Conservation (phyloP, 108 stramenopile species). For the Nitzschia inconspicua region DNA sequence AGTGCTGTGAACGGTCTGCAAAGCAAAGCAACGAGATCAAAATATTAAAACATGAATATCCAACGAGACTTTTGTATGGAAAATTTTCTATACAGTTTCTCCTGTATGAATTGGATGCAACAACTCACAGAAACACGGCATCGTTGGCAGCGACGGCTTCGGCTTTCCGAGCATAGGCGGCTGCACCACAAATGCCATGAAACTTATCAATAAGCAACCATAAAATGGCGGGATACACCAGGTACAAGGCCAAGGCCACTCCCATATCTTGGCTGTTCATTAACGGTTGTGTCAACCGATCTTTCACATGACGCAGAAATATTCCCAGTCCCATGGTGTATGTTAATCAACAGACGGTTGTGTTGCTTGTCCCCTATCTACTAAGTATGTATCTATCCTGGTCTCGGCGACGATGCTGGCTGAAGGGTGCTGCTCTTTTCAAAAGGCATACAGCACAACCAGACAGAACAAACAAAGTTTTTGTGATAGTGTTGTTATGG, state of each 20-base stretch:
- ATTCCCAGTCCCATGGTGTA: no score
- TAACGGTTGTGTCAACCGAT: no score
- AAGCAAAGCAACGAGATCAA: background rate
- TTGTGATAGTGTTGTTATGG: no score
- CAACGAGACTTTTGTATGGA: background rate
- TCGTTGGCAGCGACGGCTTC: constrained; percentile 20
- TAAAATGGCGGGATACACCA: constrained; percentile 31
- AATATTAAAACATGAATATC: background rate
- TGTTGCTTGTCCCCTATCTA: no score
- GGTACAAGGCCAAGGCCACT: constrained; percentile 25
- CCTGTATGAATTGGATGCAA: background rate
- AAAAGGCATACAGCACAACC: no score
- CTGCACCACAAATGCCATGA: constrained; percentile 29
- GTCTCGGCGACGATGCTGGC: no score
- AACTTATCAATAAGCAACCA: constrained; percentile 30
- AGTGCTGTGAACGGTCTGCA: constrained; percentile 14
- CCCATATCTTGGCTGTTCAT: constrained; percentile 14
- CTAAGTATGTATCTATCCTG: no score
- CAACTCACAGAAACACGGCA: constrained; percentile 3
- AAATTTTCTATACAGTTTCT: background rate
- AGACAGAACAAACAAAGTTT: no score
- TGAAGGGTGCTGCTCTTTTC: no score
- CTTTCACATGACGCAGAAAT: no score
- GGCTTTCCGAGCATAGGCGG: constrained; percentile 16
- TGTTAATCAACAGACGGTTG: no score